Evolutionary conservation across 2,329 filamentous ascomycete genomes (phyloP).

Genomic region (Colletotrichum orchidophilum): DNA sequence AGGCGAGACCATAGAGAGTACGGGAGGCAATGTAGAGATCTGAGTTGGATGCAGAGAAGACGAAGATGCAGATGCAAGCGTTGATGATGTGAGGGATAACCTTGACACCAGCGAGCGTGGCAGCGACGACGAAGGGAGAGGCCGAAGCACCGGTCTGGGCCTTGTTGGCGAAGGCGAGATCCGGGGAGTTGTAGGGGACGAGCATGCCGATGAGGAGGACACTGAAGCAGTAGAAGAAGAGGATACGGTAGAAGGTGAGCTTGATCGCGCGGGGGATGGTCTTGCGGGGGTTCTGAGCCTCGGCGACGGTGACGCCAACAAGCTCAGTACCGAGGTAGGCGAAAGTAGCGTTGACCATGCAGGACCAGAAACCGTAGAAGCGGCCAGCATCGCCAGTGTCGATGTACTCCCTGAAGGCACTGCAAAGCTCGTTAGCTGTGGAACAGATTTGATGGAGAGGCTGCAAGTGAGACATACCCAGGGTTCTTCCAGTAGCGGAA

Average conservation of each 20-base stretch:
- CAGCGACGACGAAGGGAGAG: conserved; percentile 81
- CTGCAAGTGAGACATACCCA: conserved; percentile 47
- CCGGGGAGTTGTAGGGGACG: conserved; percentile 73
- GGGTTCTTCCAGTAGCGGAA: conserved; percentile 74
- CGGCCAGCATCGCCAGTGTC: conserved; percentile 54
- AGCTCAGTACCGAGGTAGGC: conserved; percentile 82
- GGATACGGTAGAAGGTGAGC: conserved; percentile 83
- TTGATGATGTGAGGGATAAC: conserved; percentile 75
- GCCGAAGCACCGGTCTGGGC: conserved; percentile 62
- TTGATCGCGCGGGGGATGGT: conserved; percentile 82
- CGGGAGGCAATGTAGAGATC: conserved; percentile 81
- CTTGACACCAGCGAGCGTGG: conserved; percentile 69
- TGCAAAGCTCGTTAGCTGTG: conserved; percentile 21
- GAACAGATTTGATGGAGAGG: not conserved
- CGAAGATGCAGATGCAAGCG: conserved; percentile 78
- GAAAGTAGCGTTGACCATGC: conserved; percentile 80
- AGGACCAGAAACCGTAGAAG: conserved; percentile 74
- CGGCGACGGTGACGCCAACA: conserved; percentile 80
- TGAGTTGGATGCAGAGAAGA: conserved; percentile 81
- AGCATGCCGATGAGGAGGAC: conserved; percentile 81
- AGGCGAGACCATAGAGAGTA: conserved; percentile 77
- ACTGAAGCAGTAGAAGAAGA: conserved; percentile 81
- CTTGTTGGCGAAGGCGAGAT: conserved; percentile 68
- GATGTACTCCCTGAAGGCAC: conserved; percentile 61
- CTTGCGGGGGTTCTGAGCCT: conserved; percentile 81